Evolutionary conservation across 2,329 filamentous ascomycete species (phyloP), one percentile per base, ranked within the genome.

Genomic region (Diaporthe amygdali): DNA sequence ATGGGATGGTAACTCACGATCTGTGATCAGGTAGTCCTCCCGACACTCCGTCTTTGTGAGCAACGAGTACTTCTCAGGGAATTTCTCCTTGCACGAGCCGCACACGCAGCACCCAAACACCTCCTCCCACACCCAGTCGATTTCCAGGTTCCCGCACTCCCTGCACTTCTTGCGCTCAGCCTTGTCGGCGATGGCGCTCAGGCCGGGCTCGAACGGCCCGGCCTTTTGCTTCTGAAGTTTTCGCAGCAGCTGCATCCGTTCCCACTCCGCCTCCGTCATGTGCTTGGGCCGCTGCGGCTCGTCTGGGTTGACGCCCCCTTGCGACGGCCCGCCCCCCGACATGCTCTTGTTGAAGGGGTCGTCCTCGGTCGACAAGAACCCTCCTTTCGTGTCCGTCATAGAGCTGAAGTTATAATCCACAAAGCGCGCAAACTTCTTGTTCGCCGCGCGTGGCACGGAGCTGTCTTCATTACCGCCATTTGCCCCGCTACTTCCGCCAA

Each of bases 351-450:
- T 97, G 79, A 92, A 90, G 1, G 96, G 96, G 81, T 99, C 96
- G 78, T 99, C 96, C 73, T 96, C 93, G 1, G 90, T 88, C n/a
- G 92, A 93, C 74, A 99, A 83, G 81, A 99, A 99, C 0, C 96
- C 96, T 73, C 96, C 96, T 79, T 98, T 98, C 0, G 96, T 98
- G 81, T 99, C 96, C 8, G 93, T 97, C 95, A 99, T 98, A 83
- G 96, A 93, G 79, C 93, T 96, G 83, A 99, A 96, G 81, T 99
- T 96, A 83, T 98, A 98, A 79, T 99, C 96, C 78, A 99, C 95
- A 79, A 93, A 98, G 80, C 96, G 96, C 72, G 93, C 91, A 76
- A 98, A 98, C 78, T 97, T 98, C 77, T 91, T 90, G 47, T 76
- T 78, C 56, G 94, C 94, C 0, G 96, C 92, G 69, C 91, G 91